Percentiles rank a stretch among this genome's conserved stretches.
Conservation (phyloP, 495 filamentous ascomycete genomes). For the Penicillium fimorum region DNA sequence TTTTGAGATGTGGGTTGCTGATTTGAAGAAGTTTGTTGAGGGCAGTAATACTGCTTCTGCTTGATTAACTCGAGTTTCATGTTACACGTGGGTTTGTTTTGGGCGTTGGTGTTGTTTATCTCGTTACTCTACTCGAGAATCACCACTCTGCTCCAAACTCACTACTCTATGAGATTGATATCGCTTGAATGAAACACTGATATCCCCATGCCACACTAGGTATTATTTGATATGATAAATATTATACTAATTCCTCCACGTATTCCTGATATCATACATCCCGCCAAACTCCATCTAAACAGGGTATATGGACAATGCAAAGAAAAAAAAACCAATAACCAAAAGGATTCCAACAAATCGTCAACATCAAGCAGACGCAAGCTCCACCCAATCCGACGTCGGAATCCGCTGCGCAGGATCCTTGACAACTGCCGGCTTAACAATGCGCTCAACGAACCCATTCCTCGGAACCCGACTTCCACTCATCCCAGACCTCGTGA, state of each 20-base stretch:
- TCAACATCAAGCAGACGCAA: slow-evolving; percentile 14
- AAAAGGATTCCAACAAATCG: slow-evolving; percentile 5
- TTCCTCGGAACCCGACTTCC: slow-evolving; percentile 42
- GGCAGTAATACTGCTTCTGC: background rate
- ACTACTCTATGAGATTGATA: background rate
- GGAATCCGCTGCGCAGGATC: slow-evolving; percentile 37
- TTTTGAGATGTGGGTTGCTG: slow-evolving; percentile 42
- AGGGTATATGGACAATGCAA: slow-evolving; percentile 22
- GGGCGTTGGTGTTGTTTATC: background rate
- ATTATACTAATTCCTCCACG: background rate
- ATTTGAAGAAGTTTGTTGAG: slow-evolving; percentile 40
- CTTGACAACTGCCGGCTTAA: slow-evolving; percentile 44
- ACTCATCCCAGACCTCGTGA: slow-evolving; percentile 39
- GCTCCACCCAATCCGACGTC: slow-evolving; percentile 36
- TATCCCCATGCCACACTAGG: background rate
- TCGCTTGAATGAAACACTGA: background rate
- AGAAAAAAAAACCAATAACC: slow-evolving; percentile 6
- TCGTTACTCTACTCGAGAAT: background rate
- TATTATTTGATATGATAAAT: background rate
- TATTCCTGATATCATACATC: slow-evolving; percentile 4
- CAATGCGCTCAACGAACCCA: slow-evolving; percentile 43
- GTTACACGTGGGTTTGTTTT: background rate
- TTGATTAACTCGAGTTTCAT: background rate
- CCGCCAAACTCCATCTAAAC: slow-evolving; percentile 14
- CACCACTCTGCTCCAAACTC: background rate